These are phyloP conservation scores for Rhodotorula glutinis DNA, from an alignment of 1,284 basidiomycete genomes.

Conservation along the genomic window DNA sequence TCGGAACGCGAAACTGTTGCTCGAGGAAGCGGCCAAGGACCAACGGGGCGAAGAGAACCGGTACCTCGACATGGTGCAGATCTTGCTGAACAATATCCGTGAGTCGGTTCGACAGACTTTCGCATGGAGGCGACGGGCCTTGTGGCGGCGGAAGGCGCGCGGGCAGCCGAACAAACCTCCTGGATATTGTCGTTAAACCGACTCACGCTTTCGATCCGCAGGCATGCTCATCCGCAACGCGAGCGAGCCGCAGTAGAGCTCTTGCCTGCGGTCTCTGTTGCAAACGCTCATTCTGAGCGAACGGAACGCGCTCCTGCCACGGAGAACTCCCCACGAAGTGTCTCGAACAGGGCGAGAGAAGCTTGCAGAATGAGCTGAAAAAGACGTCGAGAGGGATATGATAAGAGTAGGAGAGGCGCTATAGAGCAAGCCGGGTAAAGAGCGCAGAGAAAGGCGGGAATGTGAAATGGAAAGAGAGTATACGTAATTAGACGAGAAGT, in stretches of 20 bases:
- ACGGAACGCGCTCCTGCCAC: no score
- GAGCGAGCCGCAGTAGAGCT: constrained; percentile 18
- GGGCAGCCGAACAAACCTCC: no score
- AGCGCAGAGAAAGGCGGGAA: not conserved
- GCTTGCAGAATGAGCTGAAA: no score
- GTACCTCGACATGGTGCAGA: constrained; percentile 54
- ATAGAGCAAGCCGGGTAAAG: not conserved
- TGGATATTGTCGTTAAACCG: no score
- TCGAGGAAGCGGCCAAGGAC: constrained; percentile 52
- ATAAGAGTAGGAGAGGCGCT: no score
- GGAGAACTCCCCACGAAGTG: no score
- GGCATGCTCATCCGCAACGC: constrained; percentile 41
- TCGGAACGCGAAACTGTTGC: constrained; percentile 51
- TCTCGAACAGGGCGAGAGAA: not conserved
- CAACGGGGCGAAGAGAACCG: constrained; percentile 47
- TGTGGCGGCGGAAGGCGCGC: not conserved
- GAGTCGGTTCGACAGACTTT: constrained; percentile 4
- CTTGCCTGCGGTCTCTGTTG: not conserved
- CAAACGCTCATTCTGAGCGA: no score
- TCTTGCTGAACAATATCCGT: constrained; percentile 54
- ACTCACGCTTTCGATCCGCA: not conserved
- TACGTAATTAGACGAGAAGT: not conserved
- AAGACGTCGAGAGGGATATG: no score
- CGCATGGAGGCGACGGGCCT: not conserved
- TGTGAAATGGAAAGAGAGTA: not conserved